Base-by-base conservation (phyloP, 306 rosid species). In the Lathyrus aphaca region DNA sequence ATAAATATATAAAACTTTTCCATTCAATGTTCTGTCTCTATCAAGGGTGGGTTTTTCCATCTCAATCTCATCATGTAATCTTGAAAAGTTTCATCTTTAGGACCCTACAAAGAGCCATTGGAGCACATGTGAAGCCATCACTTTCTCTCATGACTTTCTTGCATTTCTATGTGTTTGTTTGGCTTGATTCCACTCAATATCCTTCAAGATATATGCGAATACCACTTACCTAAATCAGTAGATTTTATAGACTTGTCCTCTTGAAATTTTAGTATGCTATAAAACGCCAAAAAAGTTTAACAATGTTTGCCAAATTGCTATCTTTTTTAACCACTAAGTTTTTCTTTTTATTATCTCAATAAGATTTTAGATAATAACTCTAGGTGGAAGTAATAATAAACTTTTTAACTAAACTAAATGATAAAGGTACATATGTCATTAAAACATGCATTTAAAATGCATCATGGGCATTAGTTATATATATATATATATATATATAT, bases 41-140 rank as follows among this genome's bases (percentile, higher is more conserved):
- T 78, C 82, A 25, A 10, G 64, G 72, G 82, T 74, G 78, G 80
- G 37, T 59, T 59, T 68, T 46, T 72, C 77, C 60, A 71, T 63
- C 62, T 56, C 80, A 39, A 46, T 19, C 75, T 70, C 82, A 76
- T 79, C 80, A 78, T 85, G 55, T 68, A 79, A 78, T 69, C 72
- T 73, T 73, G 81, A 76, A 82, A 81, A 73, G 68, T 6, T 11
- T 46, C 17, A 38, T 35, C 45, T 62, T 32, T 48, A 16, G 62
- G 76, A 10, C 77, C 82, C 78, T 50, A 64, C 62, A 78, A 66
- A 66, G 74, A 40, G 74, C 32, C 25, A 30, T 64, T 73, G 75
- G 82, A 42, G 72, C 72, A n/a, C 79, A 68, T 79, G 79, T 54
- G 71, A 73, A 44, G 75, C 12, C 19, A 51, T 73, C 79, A 61